Percentiles rank a stretch among this genome's conserved stretches.
These are phyloP conservation scores for Aphanomyces invadans DNA, from an alignment of 352 stramenopile species.

Conservation along the genomic window DNA sequence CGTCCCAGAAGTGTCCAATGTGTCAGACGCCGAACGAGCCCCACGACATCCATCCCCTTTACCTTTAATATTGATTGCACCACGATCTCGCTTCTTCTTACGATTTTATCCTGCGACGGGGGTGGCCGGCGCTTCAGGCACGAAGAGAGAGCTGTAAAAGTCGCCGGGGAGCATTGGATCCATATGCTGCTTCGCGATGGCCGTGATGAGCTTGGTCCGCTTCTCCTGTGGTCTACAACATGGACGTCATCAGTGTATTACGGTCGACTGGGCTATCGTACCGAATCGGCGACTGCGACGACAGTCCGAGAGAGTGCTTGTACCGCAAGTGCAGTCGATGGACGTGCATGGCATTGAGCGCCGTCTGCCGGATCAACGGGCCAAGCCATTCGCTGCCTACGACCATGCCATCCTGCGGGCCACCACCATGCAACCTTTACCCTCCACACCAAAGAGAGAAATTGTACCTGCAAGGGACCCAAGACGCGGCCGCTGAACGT, in stretches of 20 bases:
- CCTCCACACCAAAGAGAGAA: too few species aligned
- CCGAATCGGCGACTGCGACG: slow-evolving; percentile 21
- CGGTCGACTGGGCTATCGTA: not conserved
- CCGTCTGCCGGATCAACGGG: slow-evolving; percentile 72
- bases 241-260: not conserved
- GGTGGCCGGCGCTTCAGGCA: too few species aligned
- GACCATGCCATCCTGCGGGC: slow-evolving; percentile 55
- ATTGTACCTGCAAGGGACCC: slow-evolving; percentile 59
- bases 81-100: too few species aligned
- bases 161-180: slow-evolving; percentile 71
- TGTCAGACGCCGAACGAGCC: not conserved
- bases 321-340: slow-evolving; percentile 18
- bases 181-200: slow-evolving; percentile 74
- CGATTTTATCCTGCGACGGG: too few species aligned
- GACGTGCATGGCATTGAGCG: slow-evolving; percentile 51
- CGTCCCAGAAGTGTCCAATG: slow-evolving; percentile 12
- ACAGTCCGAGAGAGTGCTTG: slow-evolving; percentile 22
- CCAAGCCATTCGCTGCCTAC: slow-evolving; percentile 74
- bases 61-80: slow-evolving; percentile 1
- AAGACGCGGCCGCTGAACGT: slow-evolving; percentile 75
- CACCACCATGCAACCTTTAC: not conserved
- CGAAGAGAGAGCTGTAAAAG: slow-evolving; percentile 79
- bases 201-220: slow-evolving; percentile 57
- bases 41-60: slow-evolving; percentile 4
- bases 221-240: slow-evolving; percentile 42